Conservation (phyloP, 257 asterid species). For the Plantago major region DNA sequence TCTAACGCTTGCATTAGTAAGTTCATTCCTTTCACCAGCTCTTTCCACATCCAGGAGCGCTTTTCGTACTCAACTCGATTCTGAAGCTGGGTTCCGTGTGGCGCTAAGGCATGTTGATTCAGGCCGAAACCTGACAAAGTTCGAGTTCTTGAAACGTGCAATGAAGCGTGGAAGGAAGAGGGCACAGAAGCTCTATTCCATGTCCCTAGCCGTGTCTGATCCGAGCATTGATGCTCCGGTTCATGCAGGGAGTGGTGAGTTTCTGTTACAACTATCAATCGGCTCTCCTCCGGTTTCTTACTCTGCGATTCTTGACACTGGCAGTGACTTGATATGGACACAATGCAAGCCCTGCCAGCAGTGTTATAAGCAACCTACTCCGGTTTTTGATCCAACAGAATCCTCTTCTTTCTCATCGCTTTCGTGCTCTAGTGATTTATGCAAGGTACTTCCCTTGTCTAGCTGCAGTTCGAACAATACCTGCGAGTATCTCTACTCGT, state of each 20-base stretch:
- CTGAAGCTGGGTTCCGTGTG: constrained; percentile 45
- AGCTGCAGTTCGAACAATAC: constrained; percentile 30
- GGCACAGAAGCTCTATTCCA: constrained; percentile 32
- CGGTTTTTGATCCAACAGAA: constrained; percentile 51
- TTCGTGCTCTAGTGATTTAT: constrained; percentile 49
- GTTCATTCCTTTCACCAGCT: constrained; percentile 27
- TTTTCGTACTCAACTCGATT: constrained; percentile 4
- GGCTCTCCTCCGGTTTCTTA: constrained; percentile 57
- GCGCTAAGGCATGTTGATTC: constrained; percentile 56
- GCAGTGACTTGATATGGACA: constrained; percentile 71
- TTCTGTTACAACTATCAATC: constrained; percentile 57
- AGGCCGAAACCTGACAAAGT: constrained; percentile 49
- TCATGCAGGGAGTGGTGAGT: constrained; percentile 82
- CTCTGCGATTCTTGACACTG: constrained; percentile 67
- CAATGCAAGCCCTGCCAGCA: constrained; percentile 63
- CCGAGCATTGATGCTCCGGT: constrained; percentile 40
- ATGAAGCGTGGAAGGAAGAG: constrained; percentile 63
- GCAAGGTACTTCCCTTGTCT: constrained; percentile 44
- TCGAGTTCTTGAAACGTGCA: constrained; percentile 56
- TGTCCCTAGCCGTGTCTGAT: constrained; percentile 40
- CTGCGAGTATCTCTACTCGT: constrained; percentile 60
- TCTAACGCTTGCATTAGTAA: constrained; percentile 15
- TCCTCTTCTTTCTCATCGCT: constrained; percentile 46
- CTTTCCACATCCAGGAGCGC: constrained; percentile 40
- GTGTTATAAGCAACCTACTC: constrained; percentile 48